Conservation (phyloP, 2,329 filamentous ascomycete genomes). For the Pyricularia sp. region DNA sequence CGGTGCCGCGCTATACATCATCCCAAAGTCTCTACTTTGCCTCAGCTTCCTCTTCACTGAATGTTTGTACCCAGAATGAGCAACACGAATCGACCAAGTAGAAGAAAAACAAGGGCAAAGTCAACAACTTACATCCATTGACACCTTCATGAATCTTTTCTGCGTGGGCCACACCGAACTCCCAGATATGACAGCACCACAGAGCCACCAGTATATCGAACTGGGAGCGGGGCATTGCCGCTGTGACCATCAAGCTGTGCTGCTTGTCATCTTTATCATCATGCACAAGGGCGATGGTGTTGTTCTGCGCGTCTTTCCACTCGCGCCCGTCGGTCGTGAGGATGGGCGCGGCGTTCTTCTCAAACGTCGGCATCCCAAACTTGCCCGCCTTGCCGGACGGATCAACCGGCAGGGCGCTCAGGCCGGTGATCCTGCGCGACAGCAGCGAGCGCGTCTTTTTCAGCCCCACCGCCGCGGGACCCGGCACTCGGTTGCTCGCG, state of each 20-base stretch:
- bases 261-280: background rate
- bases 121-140: background rate
- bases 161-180: background rate
- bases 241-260: background rate
- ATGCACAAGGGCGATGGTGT: background rate
- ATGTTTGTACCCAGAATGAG: background rate
- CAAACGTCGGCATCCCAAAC: slow-evolving; percentile 1
- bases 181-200: slow-evolving; percentile 1
- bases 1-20: background rate
- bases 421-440: background rate
- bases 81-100: too few species aligned
- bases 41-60: background rate
- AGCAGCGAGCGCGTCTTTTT: background rate
- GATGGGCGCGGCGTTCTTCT: background rate
- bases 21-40: background rate
- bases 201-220: background rate
- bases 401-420: background rate
- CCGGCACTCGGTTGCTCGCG: background rate
- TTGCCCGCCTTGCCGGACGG: background rate
- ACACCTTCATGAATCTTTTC: background rate
- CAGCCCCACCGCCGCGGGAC: background rate
- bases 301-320: background rate
- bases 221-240: background rate
- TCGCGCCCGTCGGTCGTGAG: background rate
- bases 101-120: too few species aligned